phyloP scores from a whole-genome alignment of 306 rosid genomes.

The Canavalia gladiata region DNA sequence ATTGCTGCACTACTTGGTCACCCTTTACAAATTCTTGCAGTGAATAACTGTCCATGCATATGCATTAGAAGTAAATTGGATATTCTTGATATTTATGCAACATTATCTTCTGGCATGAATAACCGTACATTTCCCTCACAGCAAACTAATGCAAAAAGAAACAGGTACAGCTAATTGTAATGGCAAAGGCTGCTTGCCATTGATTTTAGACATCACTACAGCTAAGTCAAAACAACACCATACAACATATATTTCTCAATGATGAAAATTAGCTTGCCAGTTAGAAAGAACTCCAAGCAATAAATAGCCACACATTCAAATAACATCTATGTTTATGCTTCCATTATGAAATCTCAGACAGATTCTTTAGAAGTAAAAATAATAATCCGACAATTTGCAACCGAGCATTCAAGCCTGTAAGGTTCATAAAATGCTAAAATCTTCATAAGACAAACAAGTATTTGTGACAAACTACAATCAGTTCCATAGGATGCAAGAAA shows the following conservation, averaged over 20 bases:
- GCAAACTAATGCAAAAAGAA: background rate
- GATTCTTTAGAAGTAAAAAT: slow-evolving; percentile 20
- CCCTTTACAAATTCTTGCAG: slow-evolving; percentile 4
- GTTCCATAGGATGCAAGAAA: slow-evolving; percentile 22
- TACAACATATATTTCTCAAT: slow-evolving; percentile 15
- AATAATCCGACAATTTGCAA: background rate
- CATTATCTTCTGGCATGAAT: slow-evolving; percentile 12
- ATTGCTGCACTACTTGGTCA: slow-evolving; percentile 22
- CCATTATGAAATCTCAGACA: background rate
- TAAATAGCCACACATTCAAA: slow-evolving; percentile 23
- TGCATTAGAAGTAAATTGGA: slow-evolving; percentile 4
- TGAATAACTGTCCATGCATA: slow-evolving; percentile 8
- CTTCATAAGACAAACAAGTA: slow-evolving; percentile 17
- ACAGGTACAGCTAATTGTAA: background rate
- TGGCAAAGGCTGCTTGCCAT: background rate
- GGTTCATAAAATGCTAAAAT: slow-evolving; percentile 18
- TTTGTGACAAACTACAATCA: background rate
- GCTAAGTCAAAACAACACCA: slow-evolving; percentile 22
- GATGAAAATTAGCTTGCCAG: slow-evolving; percentile 11
- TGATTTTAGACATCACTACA: background rate
- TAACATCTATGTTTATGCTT: slow-evolving; percentile 31
- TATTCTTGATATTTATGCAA: slow-evolving; percentile 24
- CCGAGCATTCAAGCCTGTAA: background rate
- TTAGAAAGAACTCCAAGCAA: slow-evolving; percentile 5
- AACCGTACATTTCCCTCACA: slow-evolving; percentile 1